Evolutionary conservation across 805 yeast genomes (phyloP), one percentile per base, ranked within the genome.

Genomic region (Nakazawaea pomicola): DNA sequence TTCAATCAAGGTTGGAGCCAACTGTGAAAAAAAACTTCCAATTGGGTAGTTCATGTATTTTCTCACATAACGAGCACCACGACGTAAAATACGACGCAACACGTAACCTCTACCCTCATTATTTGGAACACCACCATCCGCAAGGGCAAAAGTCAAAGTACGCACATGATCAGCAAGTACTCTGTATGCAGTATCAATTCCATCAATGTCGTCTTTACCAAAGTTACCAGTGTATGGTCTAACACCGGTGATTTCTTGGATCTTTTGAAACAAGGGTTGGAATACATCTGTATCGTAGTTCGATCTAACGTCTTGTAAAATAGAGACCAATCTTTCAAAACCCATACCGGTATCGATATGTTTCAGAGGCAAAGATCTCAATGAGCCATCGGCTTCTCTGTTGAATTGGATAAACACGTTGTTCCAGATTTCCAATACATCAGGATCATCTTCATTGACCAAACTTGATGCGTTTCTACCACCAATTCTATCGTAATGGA

Each of bases 271-370:
- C 48, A 93, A 68, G 35, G 99, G 99, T 49, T 77, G 72, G 72
- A 93, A 93, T 30, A 91, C 96, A 61, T 93, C 98, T 29, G 99
- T 93, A 63, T 93, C 99, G 64, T 93, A 93, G 69, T 93, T 93
- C 36, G 98, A 90, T 52, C 76, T 67, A 55, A 84, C 90, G 65
- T 88, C 82, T 67, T 93, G 99, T 57, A 93, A 73, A 38, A 91
- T 82, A 3, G 96, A 88, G 21, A 93, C 99, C 56, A 93, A 75
- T 67, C 99, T 83, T 72, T 93, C 99, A 57, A 90, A 93, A 32
- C 99, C 99, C 89, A 93, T 77, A 67, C 99, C 99, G 16, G 99
- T 93, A 62, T 93, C 99, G 47, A 93, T 78, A 60, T 93, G 99
- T 66, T 91, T 83, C 38, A 90, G 90, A 32, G 99, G 99, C 55